Evolutionary conservation across 345 rosid genomes (phyloP).

Genomic region (Hevea brasiliensis): DNA sequence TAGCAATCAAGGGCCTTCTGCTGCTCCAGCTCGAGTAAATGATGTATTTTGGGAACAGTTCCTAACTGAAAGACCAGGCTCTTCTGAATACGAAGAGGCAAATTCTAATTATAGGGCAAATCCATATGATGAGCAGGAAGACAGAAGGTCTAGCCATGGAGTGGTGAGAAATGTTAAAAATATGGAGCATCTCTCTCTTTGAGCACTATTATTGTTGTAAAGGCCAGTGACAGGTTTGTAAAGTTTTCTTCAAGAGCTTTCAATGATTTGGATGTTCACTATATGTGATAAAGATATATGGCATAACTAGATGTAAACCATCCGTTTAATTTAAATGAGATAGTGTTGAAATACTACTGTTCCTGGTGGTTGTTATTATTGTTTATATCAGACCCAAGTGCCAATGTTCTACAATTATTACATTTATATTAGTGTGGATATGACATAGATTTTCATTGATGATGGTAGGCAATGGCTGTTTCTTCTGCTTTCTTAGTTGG

Average conservation of each 20-base stretch:
- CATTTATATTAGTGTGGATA: not conserved
- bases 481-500: not conserved
- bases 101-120: constrained; percentile 63
- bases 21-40: constrained; percentile 64
- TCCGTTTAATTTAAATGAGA: constrained; percentile 12
- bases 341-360: constrained; percentile 7
- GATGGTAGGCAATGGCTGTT: not conserved
- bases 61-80: constrained; percentile 91
- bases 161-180: constrained; percentile 48
- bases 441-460: not conserved
- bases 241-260: constrained; percentile 15
- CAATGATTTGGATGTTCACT: not conserved
- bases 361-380: constrained; percentile 1
- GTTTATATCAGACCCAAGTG: not conserved
- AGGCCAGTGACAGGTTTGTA: constrained; percentile 15
- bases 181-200: constrained; percentile 69
- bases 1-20: constrained; percentile 46
- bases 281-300: not conserved
- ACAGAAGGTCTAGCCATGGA: constrained; percentile 44
- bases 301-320: not conserved
- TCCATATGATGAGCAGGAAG: constrained; percentile 60
- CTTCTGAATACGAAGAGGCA: constrained; percentile 80
- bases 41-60: constrained; percentile 97
- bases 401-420: not conserved
- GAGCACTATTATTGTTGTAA: constrained; percentile 23